A percentile compares a stretch with the other conserved stretches of the same genome.
Conservation (phyloP, 1,284 basidiomycete species). For the Trichosporon sp. region DNA sequence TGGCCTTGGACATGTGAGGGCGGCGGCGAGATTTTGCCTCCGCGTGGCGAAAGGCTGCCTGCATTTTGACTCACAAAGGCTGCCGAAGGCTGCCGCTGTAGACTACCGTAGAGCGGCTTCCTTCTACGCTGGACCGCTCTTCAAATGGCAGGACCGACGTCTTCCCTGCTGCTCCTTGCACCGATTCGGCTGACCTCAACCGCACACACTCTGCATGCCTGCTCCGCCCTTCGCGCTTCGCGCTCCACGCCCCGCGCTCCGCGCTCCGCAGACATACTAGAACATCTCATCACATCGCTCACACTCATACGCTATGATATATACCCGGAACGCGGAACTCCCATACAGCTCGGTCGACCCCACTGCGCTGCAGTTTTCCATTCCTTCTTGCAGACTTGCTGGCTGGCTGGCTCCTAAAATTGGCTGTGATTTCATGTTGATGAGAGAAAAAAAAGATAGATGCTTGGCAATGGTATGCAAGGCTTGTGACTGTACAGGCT, state of each 20-base stretch:
- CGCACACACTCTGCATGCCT: not conserved
- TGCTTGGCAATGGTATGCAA: not conserved
- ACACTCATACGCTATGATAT: not conserved
- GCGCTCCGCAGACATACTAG: not conserved
- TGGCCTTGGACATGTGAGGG: too few relatives aligned
- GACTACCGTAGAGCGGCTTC: too few relatives aligned
- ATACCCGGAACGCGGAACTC: not conserved
- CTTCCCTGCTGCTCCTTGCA: too few relatives aligned
- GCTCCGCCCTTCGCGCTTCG: too few relatives aligned
- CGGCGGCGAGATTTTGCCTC: conserved; percentile 2
- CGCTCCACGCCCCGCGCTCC: not conserved
- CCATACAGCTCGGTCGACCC: too few relatives aligned
- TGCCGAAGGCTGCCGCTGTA: too few relatives aligned
- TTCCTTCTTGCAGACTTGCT: not conserved
- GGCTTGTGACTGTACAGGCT: not conserved
- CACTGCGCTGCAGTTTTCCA: not conserved
- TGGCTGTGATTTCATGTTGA: not conserved
- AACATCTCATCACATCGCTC: not conserved
- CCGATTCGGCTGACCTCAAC: not conserved
- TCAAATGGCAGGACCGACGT: too few relatives aligned
- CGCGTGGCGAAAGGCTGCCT: not conserved
- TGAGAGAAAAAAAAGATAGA: not conserved
- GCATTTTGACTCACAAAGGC: too few relatives aligned
- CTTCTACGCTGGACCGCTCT: too few relatives aligned
- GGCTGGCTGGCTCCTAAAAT: too few relatives aligned